Conservation (phyloP, 106 monocot species). For the Ottelia alismoides region DNA sequence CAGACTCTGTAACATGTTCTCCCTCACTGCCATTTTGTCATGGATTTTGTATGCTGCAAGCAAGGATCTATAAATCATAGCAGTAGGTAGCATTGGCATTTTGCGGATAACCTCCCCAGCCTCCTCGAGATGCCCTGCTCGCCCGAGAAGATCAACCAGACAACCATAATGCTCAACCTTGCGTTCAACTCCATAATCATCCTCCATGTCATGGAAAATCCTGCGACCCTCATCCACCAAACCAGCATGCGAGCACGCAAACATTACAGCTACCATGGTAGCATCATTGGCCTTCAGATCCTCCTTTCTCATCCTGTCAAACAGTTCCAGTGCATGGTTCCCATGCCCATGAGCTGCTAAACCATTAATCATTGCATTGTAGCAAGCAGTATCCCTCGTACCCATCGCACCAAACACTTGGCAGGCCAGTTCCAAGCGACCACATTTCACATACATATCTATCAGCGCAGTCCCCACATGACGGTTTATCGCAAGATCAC, state of each 20-base stretch:
- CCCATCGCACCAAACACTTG: conserved; percentile 23
- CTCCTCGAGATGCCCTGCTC: conserved; percentile 31
- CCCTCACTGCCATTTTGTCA: conserved; percentile 3
- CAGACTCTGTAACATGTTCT: conserved; percentile 6
- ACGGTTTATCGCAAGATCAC: conserved; percentile 6
- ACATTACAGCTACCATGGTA: conserved; percentile 20
- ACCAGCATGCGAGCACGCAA: conserved; percentile 32
- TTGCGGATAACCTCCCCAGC: conserved; percentile 14
- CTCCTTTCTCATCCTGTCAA: conserved; percentile 6
- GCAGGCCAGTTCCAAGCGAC: conserved; percentile 22
- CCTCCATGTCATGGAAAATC: conserved; percentile 15
- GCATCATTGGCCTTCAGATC: conserved; percentile 13
- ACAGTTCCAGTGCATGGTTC: conserved; percentile 8
- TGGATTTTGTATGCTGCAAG: conserved; percentile 25
- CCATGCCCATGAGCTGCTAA: conserved; percentile 26
- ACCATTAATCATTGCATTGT: conserved; percentile 29
- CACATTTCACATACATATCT: conserved; percentile 36
- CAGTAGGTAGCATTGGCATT: conserved; percentile 30
- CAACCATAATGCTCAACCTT: conserved; percentile 38
- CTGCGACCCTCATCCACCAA: conserved; percentile 27
- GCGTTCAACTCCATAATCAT: conserved; percentile 13
- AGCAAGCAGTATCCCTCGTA: conserved; percentile 17
- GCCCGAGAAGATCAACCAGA: conserved; percentile 31
- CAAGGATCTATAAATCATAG: conserved; percentile 21
- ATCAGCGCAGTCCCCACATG: conserved; percentile 25